Conservation (phyloP, 1,139 yeast genomes). For the Zhuliangozyma blackwelliae region DNA sequence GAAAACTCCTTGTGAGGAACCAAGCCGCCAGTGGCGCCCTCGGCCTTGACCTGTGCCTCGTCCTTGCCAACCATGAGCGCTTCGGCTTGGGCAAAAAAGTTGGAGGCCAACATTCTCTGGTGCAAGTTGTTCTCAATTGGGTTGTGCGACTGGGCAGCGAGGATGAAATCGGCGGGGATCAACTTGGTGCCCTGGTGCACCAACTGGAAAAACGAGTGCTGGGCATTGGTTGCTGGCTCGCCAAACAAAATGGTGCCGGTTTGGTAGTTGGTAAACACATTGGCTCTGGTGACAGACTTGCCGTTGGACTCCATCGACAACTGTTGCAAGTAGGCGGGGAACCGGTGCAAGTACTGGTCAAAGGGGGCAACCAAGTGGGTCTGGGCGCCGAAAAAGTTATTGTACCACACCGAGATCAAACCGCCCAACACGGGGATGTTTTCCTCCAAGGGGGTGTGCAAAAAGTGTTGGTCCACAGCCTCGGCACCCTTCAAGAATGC, state of each 20-base stretch:
- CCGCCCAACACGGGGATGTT: conserved; percentile 95
- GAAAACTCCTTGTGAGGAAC: conserved; percentile 95
- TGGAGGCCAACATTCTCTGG: conserved; percentile 96
- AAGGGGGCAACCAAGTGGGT: conserved; percentile 98
- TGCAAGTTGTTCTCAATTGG: conserved; percentile 92
- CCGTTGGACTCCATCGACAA: conserved; percentile 99
- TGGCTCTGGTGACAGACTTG: conserved; percentile 91
- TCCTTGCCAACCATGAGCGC: conserved; percentile 96
- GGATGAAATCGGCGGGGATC: conserved; percentile 92
- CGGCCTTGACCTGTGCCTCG: conserved; percentile 76
- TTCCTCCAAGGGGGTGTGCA: conserved; percentile 75
- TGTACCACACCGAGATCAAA: conserved; percentile 92
- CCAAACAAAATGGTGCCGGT: conserved; percentile 95
- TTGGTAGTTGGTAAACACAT: conserved; percentile 86
- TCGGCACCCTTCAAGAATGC: conserved; percentile 94
- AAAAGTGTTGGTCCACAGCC: conserved; percentile 90
- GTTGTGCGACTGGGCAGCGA: conserved; percentile 97
- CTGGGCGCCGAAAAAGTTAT: conserved; percentile 96
- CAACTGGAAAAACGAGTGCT: conserved; percentile 98
- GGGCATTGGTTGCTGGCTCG: conserved; percentile 98
- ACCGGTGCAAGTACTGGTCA: conserved; percentile 97
- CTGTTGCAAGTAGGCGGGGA: conserved; percentile 99
- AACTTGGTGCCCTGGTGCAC: conserved; percentile 98
- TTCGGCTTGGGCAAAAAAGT: conserved; percentile 97
- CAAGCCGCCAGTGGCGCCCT: conserved; percentile 81